phyloP scores from a whole-genome alignment of 2,329 filamentous ascomycete genomes.

The Aspergillus proliferans region DNA sequence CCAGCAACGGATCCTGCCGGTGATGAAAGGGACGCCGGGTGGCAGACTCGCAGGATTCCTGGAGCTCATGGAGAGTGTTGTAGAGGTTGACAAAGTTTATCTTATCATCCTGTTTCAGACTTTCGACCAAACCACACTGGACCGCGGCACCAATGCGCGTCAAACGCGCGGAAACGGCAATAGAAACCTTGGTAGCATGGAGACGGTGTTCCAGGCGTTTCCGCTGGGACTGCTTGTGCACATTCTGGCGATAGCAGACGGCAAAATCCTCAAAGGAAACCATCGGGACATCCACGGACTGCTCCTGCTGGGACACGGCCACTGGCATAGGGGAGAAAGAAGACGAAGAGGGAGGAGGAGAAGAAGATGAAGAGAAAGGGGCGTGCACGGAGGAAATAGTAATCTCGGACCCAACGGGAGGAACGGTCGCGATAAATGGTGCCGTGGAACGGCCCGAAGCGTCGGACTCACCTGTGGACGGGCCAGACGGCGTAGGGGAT shows the following conservation, averaged over 20 bases:
- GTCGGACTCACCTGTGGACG: slow-evolving; percentile 30
- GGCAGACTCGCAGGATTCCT: slow-evolving; percentile 35
- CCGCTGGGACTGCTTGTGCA: slow-evolving; percentile 37
- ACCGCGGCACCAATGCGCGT: slow-evolving; percentile 36
- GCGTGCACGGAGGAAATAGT: slow-evolving; percentile 7
- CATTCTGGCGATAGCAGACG: slow-evolving; percentile 34
- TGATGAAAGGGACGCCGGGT: slow-evolving; percentile 28
- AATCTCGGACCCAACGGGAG: slow-evolving; percentile 14
- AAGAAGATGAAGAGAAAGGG: slow-evolving; percentile 2
- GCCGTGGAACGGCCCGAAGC: slow-evolving; percentile 25
- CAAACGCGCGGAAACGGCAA: slow-evolving; percentile 39
- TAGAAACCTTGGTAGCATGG: slow-evolving; percentile 36
- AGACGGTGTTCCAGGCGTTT: slow-evolving; percentile 35
- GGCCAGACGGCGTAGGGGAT: slow-evolving; percentile 11
- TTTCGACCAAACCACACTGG: slow-evolving; percentile 41
- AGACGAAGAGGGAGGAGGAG: not conserved
- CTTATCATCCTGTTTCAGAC: slow-evolving; percentile 41
- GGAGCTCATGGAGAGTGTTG: slow-evolving; percentile 39
- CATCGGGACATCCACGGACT: slow-evolving; percentile 15
- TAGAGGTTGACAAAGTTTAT: slow-evolving; percentile 39
- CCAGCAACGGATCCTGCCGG: slow-evolving; percentile 28
- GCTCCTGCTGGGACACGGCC: not conserved
- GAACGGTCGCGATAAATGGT: slow-evolving; percentile 11
- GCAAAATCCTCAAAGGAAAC: slow-evolving; percentile 42
- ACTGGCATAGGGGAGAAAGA: not conserved